Evolutionary conservation across 179 eudicot species (phyloP).

Genomic region (Spergularia azorica): DNA sequence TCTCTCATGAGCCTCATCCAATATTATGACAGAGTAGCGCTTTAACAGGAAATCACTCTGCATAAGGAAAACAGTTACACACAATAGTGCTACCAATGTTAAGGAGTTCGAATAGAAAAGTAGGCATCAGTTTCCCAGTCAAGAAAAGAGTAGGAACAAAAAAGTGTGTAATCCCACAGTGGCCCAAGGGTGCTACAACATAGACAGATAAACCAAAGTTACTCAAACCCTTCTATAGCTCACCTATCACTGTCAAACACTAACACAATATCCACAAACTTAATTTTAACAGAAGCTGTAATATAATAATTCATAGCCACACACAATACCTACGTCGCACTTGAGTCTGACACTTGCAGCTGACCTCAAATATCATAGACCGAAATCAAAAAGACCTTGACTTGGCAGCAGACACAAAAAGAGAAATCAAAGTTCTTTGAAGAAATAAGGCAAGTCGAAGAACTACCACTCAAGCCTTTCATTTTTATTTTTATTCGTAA

Average conservation of each 20-base stretch:
- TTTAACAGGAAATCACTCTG: conserved; percentile 79
- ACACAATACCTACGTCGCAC: too few relatives aligned
- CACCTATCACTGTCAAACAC: not conserved
- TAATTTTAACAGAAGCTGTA: too few relatives aligned
- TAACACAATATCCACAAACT: too few relatives aligned
- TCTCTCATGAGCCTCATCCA: conserved; percentile 99
- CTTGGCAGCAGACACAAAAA: too few relatives aligned
- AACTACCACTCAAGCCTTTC: too few relatives aligned
- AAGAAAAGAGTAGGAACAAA: not conserved
- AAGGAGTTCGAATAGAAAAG: not conserved
- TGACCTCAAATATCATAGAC: too few relatives aligned
- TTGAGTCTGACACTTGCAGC: too few relatives aligned
- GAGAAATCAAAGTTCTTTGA: too few relatives aligned
- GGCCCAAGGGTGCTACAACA: not conserved
- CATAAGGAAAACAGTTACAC: conserved; percentile 16
- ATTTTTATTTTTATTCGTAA: too few relatives aligned
- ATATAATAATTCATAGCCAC: too few relatives aligned
- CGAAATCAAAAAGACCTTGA: too few relatives aligned
- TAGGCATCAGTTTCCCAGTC: not conserved
- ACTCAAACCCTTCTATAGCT: not conserved
- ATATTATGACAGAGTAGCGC: conserved; percentile 74
- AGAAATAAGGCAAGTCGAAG: too few relatives aligned
- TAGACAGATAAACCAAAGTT: not conserved
- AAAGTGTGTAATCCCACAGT: not conserved
- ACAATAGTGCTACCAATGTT: not conserved